These are phyloP conservation scores for Cunninghamia lanceolata DNA, from an alignment of 75 land plant species.

Conservation along the genomic window DNA sequence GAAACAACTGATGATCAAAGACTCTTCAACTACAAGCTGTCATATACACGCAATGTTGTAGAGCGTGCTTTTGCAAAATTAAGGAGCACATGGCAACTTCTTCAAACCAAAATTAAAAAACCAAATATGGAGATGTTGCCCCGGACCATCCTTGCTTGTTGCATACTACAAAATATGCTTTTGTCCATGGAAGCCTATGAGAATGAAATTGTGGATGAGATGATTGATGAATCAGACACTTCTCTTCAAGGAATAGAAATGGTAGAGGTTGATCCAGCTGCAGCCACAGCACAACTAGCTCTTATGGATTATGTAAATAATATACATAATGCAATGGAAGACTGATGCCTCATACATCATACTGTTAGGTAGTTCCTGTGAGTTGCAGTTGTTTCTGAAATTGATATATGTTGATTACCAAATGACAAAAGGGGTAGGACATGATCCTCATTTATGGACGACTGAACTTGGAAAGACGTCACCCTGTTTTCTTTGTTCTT, in stretches of 20 bases:
- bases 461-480: background rate
- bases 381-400: constrained; percentile 4
- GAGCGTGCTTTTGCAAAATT: constrained; percentile 26
- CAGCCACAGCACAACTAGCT: constrained; percentile 5
- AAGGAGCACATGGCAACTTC: constrained; percentile 27
- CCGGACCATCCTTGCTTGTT: constrained; percentile 19
- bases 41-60: constrained; percentile 13
- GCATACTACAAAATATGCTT: constrained; percentile 34
- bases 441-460: background rate
- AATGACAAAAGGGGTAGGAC: background rate
- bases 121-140: constrained; percentile 26
- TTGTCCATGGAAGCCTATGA: constrained; percentile 5
- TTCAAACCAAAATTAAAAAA: constrained; percentile 15
- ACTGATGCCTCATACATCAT: background rate
- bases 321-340: constrained; percentile 2
- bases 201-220: constrained; percentile 2
- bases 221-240: constrained; percentile 6
- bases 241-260: constrained; percentile 3
- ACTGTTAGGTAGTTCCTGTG: background rate
- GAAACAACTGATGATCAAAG: constrained; percentile 9
- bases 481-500: background rate
- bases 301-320: constrained; percentile 8
- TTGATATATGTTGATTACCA: background rate
- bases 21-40: constrained; percentile 19
- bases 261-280: constrained; percentile 4